Evolutionary conservation across 1,139 yeast species (phyloP).

Genomic region (Blastobotrys petasosporus): DNA sequence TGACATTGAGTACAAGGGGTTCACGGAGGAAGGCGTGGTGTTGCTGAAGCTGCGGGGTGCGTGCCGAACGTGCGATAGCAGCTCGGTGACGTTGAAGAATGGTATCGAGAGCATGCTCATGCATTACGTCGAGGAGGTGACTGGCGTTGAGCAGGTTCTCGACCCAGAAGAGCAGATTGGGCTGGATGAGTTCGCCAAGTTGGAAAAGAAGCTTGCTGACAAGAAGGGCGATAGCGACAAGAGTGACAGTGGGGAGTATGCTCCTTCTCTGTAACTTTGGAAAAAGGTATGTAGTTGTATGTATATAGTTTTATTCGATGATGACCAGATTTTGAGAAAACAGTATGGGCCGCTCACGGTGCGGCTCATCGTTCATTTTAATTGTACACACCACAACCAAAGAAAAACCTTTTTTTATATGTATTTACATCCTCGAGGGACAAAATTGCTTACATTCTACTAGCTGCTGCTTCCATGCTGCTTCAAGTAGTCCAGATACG

Average conservation of each 20-base stretch:
- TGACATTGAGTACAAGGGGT: slow-evolving; percentile 65
- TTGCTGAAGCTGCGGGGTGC: slow-evolving; percentile 75
- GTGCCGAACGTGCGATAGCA: slow-evolving; percentile 71
- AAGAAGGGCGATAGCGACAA: slow-evolving; percentile 15
- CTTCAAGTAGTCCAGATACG: slow-evolving; percentile 57
- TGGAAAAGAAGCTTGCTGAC: slow-evolving; percentile 39
- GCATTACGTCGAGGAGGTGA: slow-evolving; percentile 79
- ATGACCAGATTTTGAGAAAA: not conserved
- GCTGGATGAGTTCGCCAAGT: slow-evolving; percentile 63
- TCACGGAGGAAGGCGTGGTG: slow-evolving; percentile 64
- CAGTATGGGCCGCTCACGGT: not conserved
- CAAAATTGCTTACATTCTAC: not conserved
- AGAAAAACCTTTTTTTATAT: not conserved
- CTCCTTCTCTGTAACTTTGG: slow-evolving; percentile 28
- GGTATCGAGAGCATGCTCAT: slow-evolving; percentile 82
- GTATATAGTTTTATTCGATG: not conserved
- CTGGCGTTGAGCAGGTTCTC: slow-evolving; percentile 62
- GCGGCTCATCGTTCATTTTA: too few species aligned
- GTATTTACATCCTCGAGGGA: not conserved
- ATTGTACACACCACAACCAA: not conserved
- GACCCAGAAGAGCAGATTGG: slow-evolving; percentile 59
- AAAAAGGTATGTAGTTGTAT: slow-evolving; percentile 36
- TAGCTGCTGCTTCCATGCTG: not conserved
- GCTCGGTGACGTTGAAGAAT: slow-evolving; percentile 69
- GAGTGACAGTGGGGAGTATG: slow-evolving; percentile 14